Evolutionary conservation across 805 yeast genomes (phyloP), one percentile per base, ranked within the genome.

Genomic region (Candida ascalaphidarum): DNA sequence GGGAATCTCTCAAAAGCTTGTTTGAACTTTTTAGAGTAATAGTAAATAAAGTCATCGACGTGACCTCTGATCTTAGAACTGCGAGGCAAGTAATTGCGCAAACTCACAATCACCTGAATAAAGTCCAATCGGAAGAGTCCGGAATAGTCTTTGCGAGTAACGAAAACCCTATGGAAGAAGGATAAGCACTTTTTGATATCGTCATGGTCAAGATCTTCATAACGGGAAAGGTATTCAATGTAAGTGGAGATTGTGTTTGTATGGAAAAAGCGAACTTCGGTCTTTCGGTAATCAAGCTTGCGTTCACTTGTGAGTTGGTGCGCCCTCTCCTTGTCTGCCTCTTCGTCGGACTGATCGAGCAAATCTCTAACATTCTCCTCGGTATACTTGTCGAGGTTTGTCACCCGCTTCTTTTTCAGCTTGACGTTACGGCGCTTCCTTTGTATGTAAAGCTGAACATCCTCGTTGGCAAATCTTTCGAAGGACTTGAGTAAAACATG

Each of bases 51-150:
- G 25, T 75, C 71, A 21, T 74, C 77, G 9, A 81, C 68, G 31
- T 79, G 85, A 17, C 58, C 61, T 33, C 84, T 60, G 4, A 75
- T 59, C 11, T 54, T 46, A 0, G 74, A 53, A 1, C 53, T 37
- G 24, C 57, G 50, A 1, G 74, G 65, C 11, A 77, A 52, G 5
- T 77, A 74, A 18, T 58, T 58, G 16, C 65, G 44, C 11, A 68
- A 49, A 21, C 62, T 65, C 9, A 74, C 57, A 5, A 81, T 54
- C 41, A 81, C 56, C 16, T 68, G 42, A 68, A 89, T 69, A 45
- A 92, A 74, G 47, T 88, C 96, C 19, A 92, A 46, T 28, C 95
- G 60, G 41, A 66, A 77, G 19, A 82, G 50, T 0, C 76, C 59
- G 23, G 76, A 74, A 28, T 64, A 67, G 32, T 81, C 78, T 22